phyloP scores from a whole-genome alignment of 192 early-diverging fungal genomes.

The Backusella australiensis region DNA sequence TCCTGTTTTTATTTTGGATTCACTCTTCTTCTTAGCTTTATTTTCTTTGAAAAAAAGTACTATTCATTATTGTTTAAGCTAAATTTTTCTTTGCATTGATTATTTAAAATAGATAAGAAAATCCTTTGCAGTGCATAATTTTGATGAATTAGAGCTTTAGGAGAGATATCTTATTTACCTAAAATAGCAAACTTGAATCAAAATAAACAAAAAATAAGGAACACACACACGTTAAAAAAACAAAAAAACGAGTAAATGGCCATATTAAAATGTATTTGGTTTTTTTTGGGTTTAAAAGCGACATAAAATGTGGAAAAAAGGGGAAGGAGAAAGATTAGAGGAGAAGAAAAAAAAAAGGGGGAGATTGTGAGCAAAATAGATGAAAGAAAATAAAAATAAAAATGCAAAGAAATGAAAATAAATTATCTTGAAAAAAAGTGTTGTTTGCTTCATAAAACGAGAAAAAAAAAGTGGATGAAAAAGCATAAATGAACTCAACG shows the following conservation, averaged over 20 bases:
- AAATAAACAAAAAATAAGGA: not conserved
- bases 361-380: not conserved
- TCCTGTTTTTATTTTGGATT: too few species aligned
- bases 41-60: too few species aligned
- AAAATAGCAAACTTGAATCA: not conserved
- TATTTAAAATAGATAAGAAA: not conserved
- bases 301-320: not conserved
- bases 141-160: not conserved
- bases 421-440: not conserved
- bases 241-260: not conserved
- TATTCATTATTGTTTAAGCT: not conserved
- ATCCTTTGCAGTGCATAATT: not conserved
- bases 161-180: not conserved
- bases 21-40: too few species aligned
- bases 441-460: slow-evolving; percentile 14
- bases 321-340: not conserved
- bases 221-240: not conserved
- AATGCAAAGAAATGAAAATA: not conserved
- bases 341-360: not conserved
- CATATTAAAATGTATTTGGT: slow-evolving; percentile 1
- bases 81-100: not conserved
- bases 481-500: slow-evolving; percentile 1
- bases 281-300: not conserved
- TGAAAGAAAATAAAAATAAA: not conserved
- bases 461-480: not conserved